Conservation (phyloP, 768 basidiomycete genomes). For the Rhizopogon rudus region DNA sequence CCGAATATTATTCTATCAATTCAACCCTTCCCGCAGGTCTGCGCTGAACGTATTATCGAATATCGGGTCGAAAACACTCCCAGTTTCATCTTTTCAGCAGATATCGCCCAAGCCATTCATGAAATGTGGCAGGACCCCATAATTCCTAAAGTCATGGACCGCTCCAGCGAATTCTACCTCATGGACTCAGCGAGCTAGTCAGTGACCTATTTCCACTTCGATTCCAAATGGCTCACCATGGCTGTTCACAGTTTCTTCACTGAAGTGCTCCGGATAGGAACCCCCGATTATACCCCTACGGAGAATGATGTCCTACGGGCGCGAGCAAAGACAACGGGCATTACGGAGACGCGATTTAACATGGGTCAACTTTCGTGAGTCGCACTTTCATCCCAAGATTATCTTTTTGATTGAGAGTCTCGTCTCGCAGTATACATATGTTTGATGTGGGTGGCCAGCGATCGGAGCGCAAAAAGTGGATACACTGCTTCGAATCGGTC, state of each 20-base stretch:
- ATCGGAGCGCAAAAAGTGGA: constrained; percentile 80
- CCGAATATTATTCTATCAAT: background rate
- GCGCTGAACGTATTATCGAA: constrained; percentile 60
- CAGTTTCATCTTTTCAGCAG: constrained; percentile 47
- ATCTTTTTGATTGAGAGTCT: background rate
- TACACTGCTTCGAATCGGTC: constrained; percentile 75
- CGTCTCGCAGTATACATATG: constrained; percentile 48
- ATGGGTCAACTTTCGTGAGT: constrained; percentile 63
- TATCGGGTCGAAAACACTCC: constrained; percentile 42
- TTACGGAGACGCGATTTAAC: constrained; percentile 80
- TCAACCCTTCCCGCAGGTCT: constrained; percentile 25
- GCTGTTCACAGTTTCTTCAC: constrained; percentile 65
- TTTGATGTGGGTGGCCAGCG: constrained; percentile 80
- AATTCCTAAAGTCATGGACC: constrained; percentile 46
- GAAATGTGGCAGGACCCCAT: constrained; percentile 70
- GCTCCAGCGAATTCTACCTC: constrained; percentile 77
- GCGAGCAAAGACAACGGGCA: constrained; percentile 86
- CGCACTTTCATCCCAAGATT: rapidly evolving
- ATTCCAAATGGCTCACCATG: background rate
- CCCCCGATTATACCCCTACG: constrained; percentile 76
- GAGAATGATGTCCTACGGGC: constrained; percentile 85
- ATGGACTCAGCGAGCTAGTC: constrained; percentile 95
- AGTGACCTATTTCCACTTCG: constrained; percentile 23
- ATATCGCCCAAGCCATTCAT: constrained; percentile 64
- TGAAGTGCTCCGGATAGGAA: constrained; percentile 79